These are phyloP conservation scores for Aureobasidium musti DNA, from an alignment of 2,329 filamentous ascomycete species.

Conservation along the genomic window DNA sequence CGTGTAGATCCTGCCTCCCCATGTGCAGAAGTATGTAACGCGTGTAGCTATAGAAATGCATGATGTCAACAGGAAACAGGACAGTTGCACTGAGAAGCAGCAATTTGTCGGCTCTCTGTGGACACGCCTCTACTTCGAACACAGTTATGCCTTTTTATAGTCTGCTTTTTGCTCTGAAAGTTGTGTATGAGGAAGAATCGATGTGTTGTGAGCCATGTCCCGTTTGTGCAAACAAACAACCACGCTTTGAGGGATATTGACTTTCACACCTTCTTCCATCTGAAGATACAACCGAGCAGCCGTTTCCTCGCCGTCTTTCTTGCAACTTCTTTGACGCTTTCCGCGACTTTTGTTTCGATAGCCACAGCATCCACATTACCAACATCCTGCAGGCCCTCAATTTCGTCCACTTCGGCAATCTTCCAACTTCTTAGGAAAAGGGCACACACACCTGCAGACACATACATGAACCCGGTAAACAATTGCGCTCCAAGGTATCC, in stretches of 20 bases:
- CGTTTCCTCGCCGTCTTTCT: constrained; percentile 36
- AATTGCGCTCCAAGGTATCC: constrained; percentile 61
- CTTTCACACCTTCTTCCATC: constrained; percentile 40
- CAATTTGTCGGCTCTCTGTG: too few species aligned
- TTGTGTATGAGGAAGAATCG: background rate
- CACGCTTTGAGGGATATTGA: background rate
- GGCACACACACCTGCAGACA: constrained; percentile 57
- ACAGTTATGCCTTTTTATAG: too few species aligned
- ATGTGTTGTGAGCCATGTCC: background rate
- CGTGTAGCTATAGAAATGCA: too few species aligned
- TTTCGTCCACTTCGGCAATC: constrained; percentile 55
- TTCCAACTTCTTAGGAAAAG: constrained; percentile 63
- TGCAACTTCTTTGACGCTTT: constrained; percentile 33
- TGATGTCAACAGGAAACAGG: too few species aligned
- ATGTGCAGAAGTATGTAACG: too few species aligned
- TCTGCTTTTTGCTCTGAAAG: too few species aligned
- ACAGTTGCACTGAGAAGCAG: too few species aligned
- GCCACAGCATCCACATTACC: constrained; percentile 36
- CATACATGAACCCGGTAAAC: constrained; percentile 63
- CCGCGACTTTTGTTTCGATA: constrained; percentile 32
- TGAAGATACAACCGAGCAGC: constrained; percentile 37
- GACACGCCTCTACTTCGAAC: too few species aligned
- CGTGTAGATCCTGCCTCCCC: too few species aligned
- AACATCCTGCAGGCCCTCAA: constrained; percentile 33
- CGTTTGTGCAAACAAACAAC: background rate